Evolutionary conservation across 108 stramenopile genomes (phyloP).

Genomic region (Epithemia pelagica): DNA sequence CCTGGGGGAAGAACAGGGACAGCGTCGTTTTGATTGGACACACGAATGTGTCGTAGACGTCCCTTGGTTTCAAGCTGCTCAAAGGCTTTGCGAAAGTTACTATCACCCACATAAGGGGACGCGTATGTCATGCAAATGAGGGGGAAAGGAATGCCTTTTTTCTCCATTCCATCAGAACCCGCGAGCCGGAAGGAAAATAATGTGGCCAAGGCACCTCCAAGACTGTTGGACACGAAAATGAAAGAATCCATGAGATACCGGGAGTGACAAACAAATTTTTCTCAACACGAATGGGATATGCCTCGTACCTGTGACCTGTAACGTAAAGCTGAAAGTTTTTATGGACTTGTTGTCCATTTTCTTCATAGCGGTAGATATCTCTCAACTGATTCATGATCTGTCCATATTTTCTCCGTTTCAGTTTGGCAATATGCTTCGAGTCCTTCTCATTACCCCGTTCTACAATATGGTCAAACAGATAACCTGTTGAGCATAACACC

Average conservation of each 20-base stretch:
- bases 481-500: too few relatives aligned
- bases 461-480: neutral
- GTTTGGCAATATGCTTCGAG: neutral
- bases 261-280: too few relatives aligned
- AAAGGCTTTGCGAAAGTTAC: slow-evolving; percentile 31
- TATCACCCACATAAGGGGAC: slow-evolving; percentile 49
- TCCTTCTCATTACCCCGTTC: neutral
- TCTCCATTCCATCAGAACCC: too few relatives aligned
- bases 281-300: too few relatives aligned
- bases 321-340: neutral
- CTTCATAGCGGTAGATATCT: neutral
- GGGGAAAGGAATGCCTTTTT: slow-evolving; percentile 35
- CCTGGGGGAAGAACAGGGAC: too few relatives aligned
- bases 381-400: neutral
- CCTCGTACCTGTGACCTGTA: neutral
- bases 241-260: neutral
- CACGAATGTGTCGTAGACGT: slow-evolving; percentile 43
- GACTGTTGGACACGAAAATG: slow-evolving; percentile 52
- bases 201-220: slow-evolving; percentile 62
- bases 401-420: neutral
- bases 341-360: neutral
- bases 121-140: slow-evolving; percentile 52
- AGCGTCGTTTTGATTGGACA: slow-evolving; percentile 54
- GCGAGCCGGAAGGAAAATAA: slow-evolving; percentile 56
- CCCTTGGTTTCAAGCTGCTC: slow-evolving; percentile 38